These are phyloP conservation scores for Pseudogymnoascus sp. DNA, from an alignment of 2,329 filamentous ascomycete species.

Conservation along the genomic window DNA sequence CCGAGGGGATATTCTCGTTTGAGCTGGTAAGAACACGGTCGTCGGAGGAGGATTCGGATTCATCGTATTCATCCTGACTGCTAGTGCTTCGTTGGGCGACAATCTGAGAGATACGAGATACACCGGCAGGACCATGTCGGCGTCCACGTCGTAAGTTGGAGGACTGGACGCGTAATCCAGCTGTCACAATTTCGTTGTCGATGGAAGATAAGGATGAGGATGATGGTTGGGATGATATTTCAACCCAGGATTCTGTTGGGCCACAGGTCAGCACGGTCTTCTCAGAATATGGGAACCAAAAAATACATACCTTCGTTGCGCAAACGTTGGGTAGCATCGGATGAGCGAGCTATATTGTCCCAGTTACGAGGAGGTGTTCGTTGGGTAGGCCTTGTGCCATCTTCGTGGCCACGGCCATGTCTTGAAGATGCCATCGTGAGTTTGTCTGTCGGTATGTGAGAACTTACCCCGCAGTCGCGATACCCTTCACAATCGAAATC, in stretches of 20 bases:
- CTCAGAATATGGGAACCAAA: not conserved
- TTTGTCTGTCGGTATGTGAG: not conserved
- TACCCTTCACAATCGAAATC: not conserved
- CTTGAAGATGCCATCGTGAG: not conserved
- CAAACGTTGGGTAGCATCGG: not conserved
- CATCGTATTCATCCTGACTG: conserved; percentile 91
- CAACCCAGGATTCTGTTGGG: conserved; percentile 83
- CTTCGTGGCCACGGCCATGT: not conserved
- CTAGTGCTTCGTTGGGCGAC: conserved; percentile 46
- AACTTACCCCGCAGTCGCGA: conserved; percentile 1
- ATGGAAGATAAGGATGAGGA: conserved; percentile 85
- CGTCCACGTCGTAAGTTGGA: conserved; percentile 54
- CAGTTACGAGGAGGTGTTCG: not conserved
- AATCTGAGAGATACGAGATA: conserved; percentile 30
- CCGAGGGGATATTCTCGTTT: conserved; percentile 40
- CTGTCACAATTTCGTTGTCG: conserved; percentile 83
- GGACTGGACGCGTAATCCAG: conserved; percentile 68
- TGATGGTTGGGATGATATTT: conserved; percentile 85
- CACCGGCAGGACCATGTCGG: conserved; percentile 34
- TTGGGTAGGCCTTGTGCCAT: not conserved
- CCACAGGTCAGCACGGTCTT: conserved; percentile 18
- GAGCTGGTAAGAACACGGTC: conserved; percentile 58
- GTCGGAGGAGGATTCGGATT: conserved; percentile 84
- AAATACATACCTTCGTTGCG: not conserved
- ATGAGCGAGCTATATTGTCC: conserved; percentile 4